Evolutionary conservation across 73 alveolate genomes (phyloP).

Genomic region (Effrenium voratum): DNA sequence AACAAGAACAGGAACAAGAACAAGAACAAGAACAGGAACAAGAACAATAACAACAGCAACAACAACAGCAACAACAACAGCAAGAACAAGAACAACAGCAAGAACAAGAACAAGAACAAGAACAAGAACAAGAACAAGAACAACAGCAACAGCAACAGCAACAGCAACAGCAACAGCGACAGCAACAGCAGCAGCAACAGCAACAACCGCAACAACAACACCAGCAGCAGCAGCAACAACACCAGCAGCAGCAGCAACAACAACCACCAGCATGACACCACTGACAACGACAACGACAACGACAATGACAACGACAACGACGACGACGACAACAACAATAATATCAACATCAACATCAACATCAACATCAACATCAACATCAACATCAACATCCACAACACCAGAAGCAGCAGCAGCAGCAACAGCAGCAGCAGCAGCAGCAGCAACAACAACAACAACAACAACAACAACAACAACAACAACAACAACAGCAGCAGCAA

Average conservation of each 20-base stretch:
- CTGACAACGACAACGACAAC: background rate
- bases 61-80: background rate
- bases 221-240: background rate
- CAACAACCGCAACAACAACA: background rate
- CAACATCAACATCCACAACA: background rate
- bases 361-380: background rate
- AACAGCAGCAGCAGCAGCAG: background rate
- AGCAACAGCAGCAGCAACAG: background rate
- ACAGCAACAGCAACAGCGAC: background rate
- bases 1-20: too few relatives aligned
- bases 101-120: background rate
- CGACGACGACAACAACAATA: background rate
- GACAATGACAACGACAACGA: background rate
- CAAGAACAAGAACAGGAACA: background rate
- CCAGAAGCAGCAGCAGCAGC: background rate
- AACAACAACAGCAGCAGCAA: background rate
- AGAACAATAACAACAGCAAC: background rate
- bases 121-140: background rate
- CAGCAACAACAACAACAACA: background rate
- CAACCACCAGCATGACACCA: background rate
- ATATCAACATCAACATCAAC: background rate
- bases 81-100: background rate
- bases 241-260: background rate
- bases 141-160: background rate
- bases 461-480: background rate